Evolutionary conservation across 1,284 basidiomycete species (phyloP), one percentile per base, ranked within the genome.

Genomic region (Flammula alnicola): DNA sequence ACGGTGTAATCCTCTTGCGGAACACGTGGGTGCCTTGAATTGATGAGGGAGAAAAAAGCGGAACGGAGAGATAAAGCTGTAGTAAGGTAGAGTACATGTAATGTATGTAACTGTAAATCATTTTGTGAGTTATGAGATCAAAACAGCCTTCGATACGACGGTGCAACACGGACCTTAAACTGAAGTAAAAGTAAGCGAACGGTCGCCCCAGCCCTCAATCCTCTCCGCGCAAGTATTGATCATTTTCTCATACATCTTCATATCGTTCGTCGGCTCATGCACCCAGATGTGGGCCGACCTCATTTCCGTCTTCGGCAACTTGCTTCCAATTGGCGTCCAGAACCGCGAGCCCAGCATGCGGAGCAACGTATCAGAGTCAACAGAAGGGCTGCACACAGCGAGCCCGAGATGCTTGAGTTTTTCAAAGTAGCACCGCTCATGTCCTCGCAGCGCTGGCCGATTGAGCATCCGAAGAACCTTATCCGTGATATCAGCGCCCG

Each of bases 271-370:
- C n/a, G 10, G 20, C 4, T 47, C 44, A 5, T 29, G 36, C 1
- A 47, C 44, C 44, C 44, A 47, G 17, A 47, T 4, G 26, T 47
- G 44, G 19, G 20, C 29, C 4, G 44, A 12, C 16, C 29, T 12
- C 5, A 39, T 17, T 22, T 38, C 44, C 17, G 37, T 23, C 22
- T 26, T 27, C 6, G 3, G 36, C 16, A 23, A 22, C 16, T 16
- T 10, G 8, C n/a, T 23, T 2, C 8, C 35, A 3, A 29, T 27
- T 7, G 47, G 33, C 19, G 48, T 52, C 53, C 53, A 55, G 22
- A 55, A 49, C 4, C 56, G 42, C n/a, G 56, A 58, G 1, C 56
- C 49, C 5, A 58, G 33, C 51, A 53, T 58, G 4, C 56, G 41
- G 4, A 52, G 19, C 10, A 58, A 19, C 5, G 40, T 29, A 4